Percentiles rank a stretch among this genome's conserved stretches.
Evolutionary conservation across 345 rosid genomes (phyloP).

Genomic region (Adansonia digitata): DNA sequence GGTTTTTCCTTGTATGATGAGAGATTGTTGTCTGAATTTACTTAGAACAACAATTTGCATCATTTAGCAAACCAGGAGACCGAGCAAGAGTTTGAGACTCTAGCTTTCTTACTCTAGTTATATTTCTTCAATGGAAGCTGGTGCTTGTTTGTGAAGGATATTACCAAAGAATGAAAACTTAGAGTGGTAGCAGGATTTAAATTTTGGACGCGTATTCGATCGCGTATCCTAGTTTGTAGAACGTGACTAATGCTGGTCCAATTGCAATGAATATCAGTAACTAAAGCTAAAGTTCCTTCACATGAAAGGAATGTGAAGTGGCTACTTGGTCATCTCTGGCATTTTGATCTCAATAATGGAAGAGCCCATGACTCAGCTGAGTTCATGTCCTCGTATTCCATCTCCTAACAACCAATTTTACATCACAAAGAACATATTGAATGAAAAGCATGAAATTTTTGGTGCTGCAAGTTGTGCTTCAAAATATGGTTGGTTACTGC

Average conservation of each 20-base stretch:
- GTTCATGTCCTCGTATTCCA: neutral
- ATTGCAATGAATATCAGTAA: too few relatives aligned
- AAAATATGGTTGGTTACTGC: neutral
- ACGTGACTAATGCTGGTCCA: too few relatives aligned
- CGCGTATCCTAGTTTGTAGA: too few relatives aligned
- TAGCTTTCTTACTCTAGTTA: neutral
- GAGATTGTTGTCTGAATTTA: too few relatives aligned
- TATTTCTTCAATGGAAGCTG: neutral
- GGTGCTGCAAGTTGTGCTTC: neutral
- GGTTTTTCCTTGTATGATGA: neutral
- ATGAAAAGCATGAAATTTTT: neutral
- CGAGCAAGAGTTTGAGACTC: neutral
- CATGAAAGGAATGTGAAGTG: neutral
- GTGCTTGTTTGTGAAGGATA: neutral
- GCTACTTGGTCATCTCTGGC: neutral
- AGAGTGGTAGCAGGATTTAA: too few relatives aligned
- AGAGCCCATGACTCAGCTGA: neutral
- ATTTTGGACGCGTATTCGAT: too few relatives aligned
- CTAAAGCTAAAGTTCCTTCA: too few relatives aligned
- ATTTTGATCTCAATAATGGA: neutral
- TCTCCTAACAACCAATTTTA: neutral
- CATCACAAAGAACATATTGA: neutral
- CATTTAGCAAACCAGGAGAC: neutral
- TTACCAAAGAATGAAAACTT: neutral
- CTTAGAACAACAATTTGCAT: neutral